Percentiles rank a stretch among this genome's conserved stretches.
Evolutionary conservation across 2,329 filamentous ascomycete species (phyloP).

Genomic region (Phialemoniopsis sp.): DNA sequence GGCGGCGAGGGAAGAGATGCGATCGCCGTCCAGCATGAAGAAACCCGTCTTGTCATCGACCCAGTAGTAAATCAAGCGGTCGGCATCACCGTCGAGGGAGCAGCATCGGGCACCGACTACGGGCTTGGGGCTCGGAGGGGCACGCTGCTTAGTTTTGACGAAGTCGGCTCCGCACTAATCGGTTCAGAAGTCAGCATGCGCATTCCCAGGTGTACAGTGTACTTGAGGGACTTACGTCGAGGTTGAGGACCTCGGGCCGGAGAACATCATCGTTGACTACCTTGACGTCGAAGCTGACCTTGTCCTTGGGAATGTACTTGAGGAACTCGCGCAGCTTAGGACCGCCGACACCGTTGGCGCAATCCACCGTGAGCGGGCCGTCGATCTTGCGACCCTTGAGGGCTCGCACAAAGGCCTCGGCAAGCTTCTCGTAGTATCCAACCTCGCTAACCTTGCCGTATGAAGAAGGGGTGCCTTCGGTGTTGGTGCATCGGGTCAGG

Average conservation of each 20-base stretch:
- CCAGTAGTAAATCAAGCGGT: conserved; percentile 95
- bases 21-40: conserved; percentile 91
- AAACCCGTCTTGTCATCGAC: conserved; percentile 77
- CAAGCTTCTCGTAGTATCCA: conserved; percentile 93
- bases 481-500: conserved; percentile 90
- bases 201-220: no score
- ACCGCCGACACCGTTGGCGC: conserved; percentile 93
- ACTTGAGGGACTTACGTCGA: conserved; percentile 57
- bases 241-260: conserved; percentile 83
- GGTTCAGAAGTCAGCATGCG: conserved; percentile 7
- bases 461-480: conserved; percentile 76
- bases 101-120: conserved; percentile 74
- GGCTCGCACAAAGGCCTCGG: conserved; percentile 76
- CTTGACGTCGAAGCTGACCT: conserved; percentile 73
- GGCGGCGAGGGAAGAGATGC: conserved; percentile 90
- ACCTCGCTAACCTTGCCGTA: conserved; percentile 87
- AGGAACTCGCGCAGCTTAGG: conserved; percentile 85
- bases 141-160: conserved; percentile 94
- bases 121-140: conserved; percentile 78
- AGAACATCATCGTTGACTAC: conserved; percentile 92
- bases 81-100: conserved; percentile 92
- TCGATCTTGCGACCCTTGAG: conserved; percentile 72
- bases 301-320: conserved; percentile 70
- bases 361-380: conserved; percentile 81
- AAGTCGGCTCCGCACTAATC: conserved; percentile 86